Base-by-base conservation (phyloP, 192 early-diverging fungal species). In the Coemansia umbellata region DNA sequence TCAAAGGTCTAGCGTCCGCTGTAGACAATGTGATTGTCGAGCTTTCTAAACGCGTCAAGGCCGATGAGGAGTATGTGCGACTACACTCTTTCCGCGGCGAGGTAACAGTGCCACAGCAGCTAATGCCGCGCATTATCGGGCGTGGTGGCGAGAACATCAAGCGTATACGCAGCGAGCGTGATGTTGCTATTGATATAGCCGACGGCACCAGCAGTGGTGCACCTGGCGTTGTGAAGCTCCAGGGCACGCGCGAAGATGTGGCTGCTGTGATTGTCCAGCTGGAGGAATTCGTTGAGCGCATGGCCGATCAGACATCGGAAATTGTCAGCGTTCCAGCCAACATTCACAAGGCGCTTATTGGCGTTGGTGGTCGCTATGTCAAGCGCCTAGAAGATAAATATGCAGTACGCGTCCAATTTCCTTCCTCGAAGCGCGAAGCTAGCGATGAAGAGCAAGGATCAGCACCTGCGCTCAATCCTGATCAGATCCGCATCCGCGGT, bases 121-220 rank as follows among this genome's bases (percentile, higher is more conserved):
- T 70, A 53, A 84, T 78, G 56, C 78, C 81, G 22, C 89, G 83
- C 62, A 78, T 98, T 21, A 92, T 97, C 56, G 95, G 95, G n/a
- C 90, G 91, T 59, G 85, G 84, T 22, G 93, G 93, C 57, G 85
- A 84, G 53, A 81, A 84, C 53, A 82, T 98, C 45, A 88, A 83
- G 59, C 83, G 84, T 40, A 55, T 95, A 30, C 90, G 84, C 53
- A 82, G 86, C 13, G 84, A 87, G 60, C 81, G 84, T 53, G 81
- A 83, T 51, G 88, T 98, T 39, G 80, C 72, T 28, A 74, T 90
- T 55, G 87, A 89, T 50, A 69, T 87, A 1, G 35, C 40, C 10
- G 65, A 58, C 43, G 40, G 36, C 31, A 26, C 47, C 15, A 42
- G 28, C 31, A 18, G 37, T 2, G 19, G 47, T 17, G 53, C 41